These are phyloP conservation scores for Heterobasidion annosum DNA, from an alignment of 1,284 basidiomycete species.

Conservation along the genomic window DNA sequence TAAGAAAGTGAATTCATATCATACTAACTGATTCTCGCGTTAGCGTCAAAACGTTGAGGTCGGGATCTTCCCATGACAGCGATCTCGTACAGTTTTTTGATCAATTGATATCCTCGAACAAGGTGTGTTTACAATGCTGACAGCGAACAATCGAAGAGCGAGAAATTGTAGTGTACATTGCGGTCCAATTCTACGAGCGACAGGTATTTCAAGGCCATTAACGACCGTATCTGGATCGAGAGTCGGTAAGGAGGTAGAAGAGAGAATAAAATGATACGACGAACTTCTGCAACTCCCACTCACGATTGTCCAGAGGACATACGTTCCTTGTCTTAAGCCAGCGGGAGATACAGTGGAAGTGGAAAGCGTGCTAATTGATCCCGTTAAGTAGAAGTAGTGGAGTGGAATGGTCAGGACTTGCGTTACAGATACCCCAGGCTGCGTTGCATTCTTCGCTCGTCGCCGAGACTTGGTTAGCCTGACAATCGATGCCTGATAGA, in stretches of 20 bases:
- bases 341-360: conserved; percentile 99
- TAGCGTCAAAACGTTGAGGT: too few relatives aligned
- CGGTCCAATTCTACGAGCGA: background rate
- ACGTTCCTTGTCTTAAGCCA: conserved; percentile 99
- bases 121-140: background rate
- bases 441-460: conserved; percentile 98
- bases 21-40: too few relatives aligned
- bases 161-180: background rate
- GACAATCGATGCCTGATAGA: conserved; percentile 90
- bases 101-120: too few relatives aligned
- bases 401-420: conserved; percentile 20
- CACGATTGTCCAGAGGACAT: conserved; percentile 95
- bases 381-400: background rate
- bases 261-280: conserved; percentile 18
- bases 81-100: too few relatives aligned
- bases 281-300: conserved; percentile 92
- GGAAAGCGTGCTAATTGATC: conserved; percentile 86
- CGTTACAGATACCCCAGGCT: conserved; percentile 99
- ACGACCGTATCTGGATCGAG: background rate
- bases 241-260: background rate
- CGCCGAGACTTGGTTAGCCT: conserved; percentile 96
- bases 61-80: too few relatives aligned
- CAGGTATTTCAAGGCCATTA: background rate
- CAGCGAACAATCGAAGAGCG: background rate
- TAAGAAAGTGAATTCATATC: too few relatives aligned